Evolutionary conservation across 176 grass and related monocot species (phyloP), one percentile per base, ranked within the genome.

Genomic region (Themeda triandra): DNA sequence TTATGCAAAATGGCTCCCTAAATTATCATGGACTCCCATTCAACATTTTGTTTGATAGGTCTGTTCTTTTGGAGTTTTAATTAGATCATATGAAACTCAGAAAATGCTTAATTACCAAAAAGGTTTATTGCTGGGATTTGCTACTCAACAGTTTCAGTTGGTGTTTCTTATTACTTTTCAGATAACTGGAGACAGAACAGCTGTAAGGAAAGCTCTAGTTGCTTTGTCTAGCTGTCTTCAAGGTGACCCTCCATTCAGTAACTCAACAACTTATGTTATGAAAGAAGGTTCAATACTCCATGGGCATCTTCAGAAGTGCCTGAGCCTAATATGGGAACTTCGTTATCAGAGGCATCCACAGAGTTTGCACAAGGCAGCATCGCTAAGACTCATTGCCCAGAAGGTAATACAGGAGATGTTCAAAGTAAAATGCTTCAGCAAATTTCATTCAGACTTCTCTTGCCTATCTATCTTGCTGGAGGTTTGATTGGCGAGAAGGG

Each of bases 371-470:
- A 88, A 23, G 78, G 65, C 75, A 67, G 23, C 31, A 28, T 66
- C 14, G 32, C 67, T 66, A 49, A 53, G 33, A 58, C 64, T 45
- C 44, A 32, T 42, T 79, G 25, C 73, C 40, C 74, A 53, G 40
- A 79, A 78, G 58, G 25, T 78, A 69, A 30, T 66, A 66, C 74
- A 83, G 32, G 19, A 83, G 14, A 83, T 32, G 74, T 54, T 49
- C 24, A 79, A 79, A 83, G 24, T 71, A 73, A 84, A 73, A 21
- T 21, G 13, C 66, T 64, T 37, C 24, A 73, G 67, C 81, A 88
- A 78, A 51, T 88, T 83, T 88, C 86, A 24, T 88, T 88, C 71
- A 79, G 86, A 73, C 81, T 88, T 42, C 86, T 88, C 75, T 66
- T 76, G 21, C 67, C 76, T 66, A 48, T 14, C 32, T 44, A 51